Evolutionary conservation across 2,329 filamentous ascomycete species (phyloP).

Genomic region (Pseudogymnoascus sp.): DNA sequence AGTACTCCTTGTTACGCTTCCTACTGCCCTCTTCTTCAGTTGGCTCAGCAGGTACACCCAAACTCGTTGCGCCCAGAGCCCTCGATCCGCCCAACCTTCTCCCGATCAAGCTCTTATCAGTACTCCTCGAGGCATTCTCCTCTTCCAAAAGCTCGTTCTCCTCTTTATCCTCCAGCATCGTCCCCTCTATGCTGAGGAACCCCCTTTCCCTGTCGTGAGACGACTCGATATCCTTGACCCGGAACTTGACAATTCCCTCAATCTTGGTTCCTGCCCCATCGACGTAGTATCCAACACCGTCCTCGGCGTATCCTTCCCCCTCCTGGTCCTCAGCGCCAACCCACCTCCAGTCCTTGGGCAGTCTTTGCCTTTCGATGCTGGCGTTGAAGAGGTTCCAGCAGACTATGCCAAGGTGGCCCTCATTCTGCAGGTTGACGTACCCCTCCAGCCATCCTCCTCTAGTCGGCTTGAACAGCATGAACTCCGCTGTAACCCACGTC

Average conservation of each 20-base stretch:
- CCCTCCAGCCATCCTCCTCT: conserved; percentile 70
- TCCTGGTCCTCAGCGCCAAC: conserved; percentile 40
- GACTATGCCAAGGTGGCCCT: conserved; percentile 80
- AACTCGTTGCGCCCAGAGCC: conserved; percentile 25
- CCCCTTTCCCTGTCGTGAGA: conserved; percentile 66
- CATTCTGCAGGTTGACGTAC: conserved; percentile 75
- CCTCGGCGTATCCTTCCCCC: conserved; percentile 39
- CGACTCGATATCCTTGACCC: conserved; percentile 78
- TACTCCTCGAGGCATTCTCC: conserved; percentile 36
- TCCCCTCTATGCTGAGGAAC: conserved; percentile 80
- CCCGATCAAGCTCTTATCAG: conserved; percentile 35
- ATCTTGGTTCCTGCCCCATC: conserved; percentile 63
- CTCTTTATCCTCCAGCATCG: conserved; percentile 63
- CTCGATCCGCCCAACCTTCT: conserved; percentile 23
- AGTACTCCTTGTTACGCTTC: neutral
- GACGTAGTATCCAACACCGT: conserved; percentile 64
- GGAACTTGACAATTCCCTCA: conserved; percentile 63
- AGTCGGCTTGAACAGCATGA: conserved; percentile 72
- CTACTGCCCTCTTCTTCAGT: neutral
- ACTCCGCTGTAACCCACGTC: conserved; percentile 80
- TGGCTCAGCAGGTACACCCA: conserved; percentile 22
- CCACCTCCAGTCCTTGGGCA: conserved; percentile 78
- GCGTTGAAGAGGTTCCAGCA: conserved; percentile 92
- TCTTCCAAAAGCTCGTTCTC: conserved; percentile 53
- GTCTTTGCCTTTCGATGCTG: conserved; percentile 65